Conservation (phyloP, 139 green algal genomes). For the Microglena sp. region DNA sequence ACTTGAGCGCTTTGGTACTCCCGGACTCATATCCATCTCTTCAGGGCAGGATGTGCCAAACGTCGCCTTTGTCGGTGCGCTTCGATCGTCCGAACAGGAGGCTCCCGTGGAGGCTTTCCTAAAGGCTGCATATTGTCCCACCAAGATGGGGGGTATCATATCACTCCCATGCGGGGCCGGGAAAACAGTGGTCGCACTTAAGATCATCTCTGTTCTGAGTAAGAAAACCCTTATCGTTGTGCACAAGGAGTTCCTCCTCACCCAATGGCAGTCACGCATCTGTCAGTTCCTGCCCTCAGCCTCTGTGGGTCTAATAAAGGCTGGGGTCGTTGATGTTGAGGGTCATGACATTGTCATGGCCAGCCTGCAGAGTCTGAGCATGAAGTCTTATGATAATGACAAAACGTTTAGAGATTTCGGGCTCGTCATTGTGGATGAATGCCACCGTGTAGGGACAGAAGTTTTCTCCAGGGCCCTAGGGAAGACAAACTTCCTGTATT, state of each 20-base stretch:
- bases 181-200: slow-evolving; percentile 17
- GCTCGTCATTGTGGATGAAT: slow-evolving; percentile 18
- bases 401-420: slow-evolving; percentile 9
- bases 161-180: slow-evolving; percentile 11
- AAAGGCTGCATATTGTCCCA: slow-evolving; percentile 3
- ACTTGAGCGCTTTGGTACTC: too few species aligned
- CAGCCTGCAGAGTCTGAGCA: slow-evolving; percentile 14
- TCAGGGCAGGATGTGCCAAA: too few species aligned
- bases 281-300: slow-evolving; percentile 12
- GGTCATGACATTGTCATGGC: slow-evolving; percentile 15
- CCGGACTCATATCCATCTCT: too few species aligned
- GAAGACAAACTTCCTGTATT: slow-evolving; percentile 6
- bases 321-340: slow-evolving; percentile 6
- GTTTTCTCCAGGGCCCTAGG: slow-evolving; percentile 16
- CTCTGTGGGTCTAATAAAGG: slow-evolving; percentile 12
- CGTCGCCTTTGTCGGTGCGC: too few species aligned
- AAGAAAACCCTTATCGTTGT: slow-evolving; percentile 14
- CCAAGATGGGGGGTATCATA: slow-evolving; percentile 13
- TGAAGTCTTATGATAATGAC: slow-evolving; percentile 8
- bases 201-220: slow-evolving; percentile 3
- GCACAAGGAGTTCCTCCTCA: slow-evolving; percentile 23
- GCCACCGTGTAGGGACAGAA: slow-evolving; percentile 14
- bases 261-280: slow-evolving; percentile 19
- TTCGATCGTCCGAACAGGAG: too few species aligned
- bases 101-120: slow-evolving; percentile 9